A percentile compares a stretch with the other conserved stretches of the same genome.
Evolutionary conservation across 164 flowering plant species (phyloP).

Genomic region (Stephania japonica): DNA sequence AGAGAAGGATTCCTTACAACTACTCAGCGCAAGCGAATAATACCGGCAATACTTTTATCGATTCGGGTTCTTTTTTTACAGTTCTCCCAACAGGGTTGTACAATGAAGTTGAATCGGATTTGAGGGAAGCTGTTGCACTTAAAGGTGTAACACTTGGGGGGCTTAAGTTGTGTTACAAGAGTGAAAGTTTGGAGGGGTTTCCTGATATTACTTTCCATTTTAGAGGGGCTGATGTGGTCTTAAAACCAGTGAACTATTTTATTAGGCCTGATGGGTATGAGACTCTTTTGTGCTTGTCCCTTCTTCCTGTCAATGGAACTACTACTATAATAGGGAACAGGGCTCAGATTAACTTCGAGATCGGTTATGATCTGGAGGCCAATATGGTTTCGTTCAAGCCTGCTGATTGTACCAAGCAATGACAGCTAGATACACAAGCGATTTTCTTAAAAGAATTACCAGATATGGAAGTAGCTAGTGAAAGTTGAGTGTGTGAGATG

Average conservation of each 20-base stretch:
- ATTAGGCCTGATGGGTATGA: not conserved
- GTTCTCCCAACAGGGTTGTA: conserved; percentile 21
- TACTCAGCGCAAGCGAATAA: not conserved
- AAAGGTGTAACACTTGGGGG: not conserved
- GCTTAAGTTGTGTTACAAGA: conserved; percentile 17
- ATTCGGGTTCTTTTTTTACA: conserved; percentile 47
- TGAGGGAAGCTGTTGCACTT: not conserved
- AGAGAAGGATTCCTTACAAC: conserved; percentile 6
- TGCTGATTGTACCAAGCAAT: conserved; percentile 16
- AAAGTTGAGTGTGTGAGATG: too few species aligned
- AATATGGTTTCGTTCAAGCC: conserved; percentile 21
- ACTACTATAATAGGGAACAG: conserved; percentile 20
- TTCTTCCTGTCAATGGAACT: not conserved
- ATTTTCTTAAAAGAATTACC: too few species aligned
- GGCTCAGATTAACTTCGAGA: conserved; percentile 22
- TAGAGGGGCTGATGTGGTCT: conserved; percentile 24
- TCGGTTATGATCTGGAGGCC: conserved; percentile 21
- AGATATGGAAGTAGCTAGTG: too few species aligned
- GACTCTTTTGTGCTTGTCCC: conserved; percentile 17
- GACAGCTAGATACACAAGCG: too few species aligned
- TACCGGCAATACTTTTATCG: conserved; percentile 50
- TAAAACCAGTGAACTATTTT: conserved; percentile 21
- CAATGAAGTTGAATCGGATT: conserved; percentile 5
- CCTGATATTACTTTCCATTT: conserved; percentile 26
- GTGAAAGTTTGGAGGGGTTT: not conserved